phyloP scores from a whole-genome alignment of 257 asterid genomes.

The Scutellaria minor region DNA sequence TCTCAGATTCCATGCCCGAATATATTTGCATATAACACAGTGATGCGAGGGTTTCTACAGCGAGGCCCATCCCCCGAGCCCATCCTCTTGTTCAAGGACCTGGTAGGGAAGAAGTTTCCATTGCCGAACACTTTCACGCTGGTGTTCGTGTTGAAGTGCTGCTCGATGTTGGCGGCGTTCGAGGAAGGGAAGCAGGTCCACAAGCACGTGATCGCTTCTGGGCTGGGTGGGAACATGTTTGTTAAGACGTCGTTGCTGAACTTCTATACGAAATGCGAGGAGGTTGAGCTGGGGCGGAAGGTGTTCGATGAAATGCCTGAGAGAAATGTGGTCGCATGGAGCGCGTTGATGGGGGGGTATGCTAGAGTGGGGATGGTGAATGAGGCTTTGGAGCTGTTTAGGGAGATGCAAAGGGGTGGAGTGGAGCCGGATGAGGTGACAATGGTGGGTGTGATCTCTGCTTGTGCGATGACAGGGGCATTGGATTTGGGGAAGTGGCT shows the following conservation, averaged over 20 bases:
- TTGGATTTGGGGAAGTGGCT: conserved; percentile 78
- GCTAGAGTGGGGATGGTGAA: conserved; percentile 64
- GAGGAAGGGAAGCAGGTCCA: conserved; percentile 71
- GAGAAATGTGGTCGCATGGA: conserved; percentile 70
- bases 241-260: conserved; percentile 72
- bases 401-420: conserved; percentile 65
- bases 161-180: conserved; percentile 55
- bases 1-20: conserved; percentile 54
- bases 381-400: conserved; percentile 64
- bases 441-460: conserved; percentile 69
- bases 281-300: conserved; percentile 54
- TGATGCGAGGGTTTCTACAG: conserved; percentile 61
- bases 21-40: conserved; percentile 59
- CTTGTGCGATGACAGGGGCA: conserved; percentile 70
- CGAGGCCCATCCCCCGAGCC: conserved; percentile 49
- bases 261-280: conserved; percentile 64
- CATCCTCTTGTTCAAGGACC: conserved; percentile 46
- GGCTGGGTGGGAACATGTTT: conserved; percentile 47
- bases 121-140: conserved; percentile 61
- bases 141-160: conserved; percentile 68
- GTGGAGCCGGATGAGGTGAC: conserved; percentile 74
- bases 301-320: conserved; percentile 81
- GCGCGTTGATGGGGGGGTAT: conserved; percentile 70
- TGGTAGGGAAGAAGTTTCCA: conserved; percentile 49
- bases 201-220: conserved; percentile 58